Conservation (phyloP, 148 eudicot genomes). For the Cornus controversa region DNA sequence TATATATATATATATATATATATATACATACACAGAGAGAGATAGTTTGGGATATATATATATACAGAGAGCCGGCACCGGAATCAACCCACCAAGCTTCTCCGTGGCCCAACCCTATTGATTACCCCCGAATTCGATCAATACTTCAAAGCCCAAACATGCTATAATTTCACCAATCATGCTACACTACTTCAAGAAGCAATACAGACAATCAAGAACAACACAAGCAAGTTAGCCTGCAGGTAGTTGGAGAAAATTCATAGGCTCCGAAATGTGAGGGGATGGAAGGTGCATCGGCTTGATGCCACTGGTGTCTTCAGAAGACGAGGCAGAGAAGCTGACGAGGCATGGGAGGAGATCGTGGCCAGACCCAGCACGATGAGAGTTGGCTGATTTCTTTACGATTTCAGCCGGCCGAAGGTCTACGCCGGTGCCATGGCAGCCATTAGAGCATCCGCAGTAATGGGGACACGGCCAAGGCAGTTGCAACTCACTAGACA, state of each 20-base stretch:
- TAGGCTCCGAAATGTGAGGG: slow-evolving; percentile 36
- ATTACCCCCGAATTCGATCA: too few relatives aligned
- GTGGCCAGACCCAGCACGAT: slow-evolving; percentile 39
- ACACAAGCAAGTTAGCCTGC: slow-evolving; percentile 45
- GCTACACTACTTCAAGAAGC: slow-evolving; percentile 34
- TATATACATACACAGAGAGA: too few relatives aligned
- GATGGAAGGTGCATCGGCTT: slow-evolving; percentile 61
- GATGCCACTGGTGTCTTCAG: slow-evolving; percentile 58
- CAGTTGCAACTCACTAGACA: too few relatives aligned
- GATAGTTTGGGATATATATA: too few relatives aligned
- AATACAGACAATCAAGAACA: slow-evolving; percentile 37
- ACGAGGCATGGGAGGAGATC: slow-evolving; percentile 43
- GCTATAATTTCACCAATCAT: too few relatives aligned
- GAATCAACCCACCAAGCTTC: too few relatives aligned
- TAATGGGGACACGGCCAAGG: too few relatives aligned
- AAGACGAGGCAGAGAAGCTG: slow-evolving; percentile 34
- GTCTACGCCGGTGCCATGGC: slow-evolving; percentile 11
- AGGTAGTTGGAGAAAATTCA: slow-evolving; percentile 51
- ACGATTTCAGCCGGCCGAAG: slow-evolving; percentile 1
- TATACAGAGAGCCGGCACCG: too few relatives aligned
- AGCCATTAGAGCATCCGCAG: too few relatives aligned
- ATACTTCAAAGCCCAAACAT: too few relatives aligned
- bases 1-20: too few relatives aligned
- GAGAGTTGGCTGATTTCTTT: slow-evolving; percentile 39
- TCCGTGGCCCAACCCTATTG: too few relatives aligned